Base-by-base conservation (phyloP, 2,329 filamentous ascomycete genomes). In the Ophiostoma fasciatum region DNA sequence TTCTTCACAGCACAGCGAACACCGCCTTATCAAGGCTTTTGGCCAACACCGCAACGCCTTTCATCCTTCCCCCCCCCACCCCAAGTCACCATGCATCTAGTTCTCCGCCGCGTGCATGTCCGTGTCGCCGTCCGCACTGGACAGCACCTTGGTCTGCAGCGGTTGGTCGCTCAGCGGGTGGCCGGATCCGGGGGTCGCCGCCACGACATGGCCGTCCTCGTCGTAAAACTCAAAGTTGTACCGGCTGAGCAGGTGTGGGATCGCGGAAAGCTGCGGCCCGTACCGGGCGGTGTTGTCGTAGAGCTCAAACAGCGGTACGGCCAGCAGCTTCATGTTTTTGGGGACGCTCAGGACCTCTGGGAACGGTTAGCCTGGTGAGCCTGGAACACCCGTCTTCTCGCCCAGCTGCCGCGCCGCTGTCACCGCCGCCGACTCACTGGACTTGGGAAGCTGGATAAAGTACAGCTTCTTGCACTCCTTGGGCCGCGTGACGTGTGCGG, bases 391-490 rank as follows among this genome's bases (percentile, higher is more conserved):
- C n/a, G n/a, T n/a, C n/a, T n/a, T n/a, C n/a, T n/a, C n/a, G n/a
- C n/a, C n/a, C n/a, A n/a, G n/a, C n/a, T n/a, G n/a, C 49, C 47
- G 55, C 47, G 43, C 33, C 13, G 22, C 30, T 25, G 10, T 13
- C 8, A 12, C 18, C 7, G 10, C 12, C 17, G 10, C n/a, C 18
- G 27, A 36, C 74, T 42, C 69, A 93, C 85, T 96, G 49, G 79
- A 85, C 57, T 85, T 76, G 0, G 90, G 90, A 20, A 98, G 66
- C 56, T 94, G 83, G 46, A 98, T 94, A 43, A 96, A 85, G 60
- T 96, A 98, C 28, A 96, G 69, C 68, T 98, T 98, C 68, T 98
- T 98, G 65, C 88, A 94, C 64, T 98, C 90, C 65, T 98, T 98
- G 7, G 90, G 90, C 35, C 90, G 70, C 14, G 88, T 94, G 43